These are phyloP conservation scores for Fusarium dlaminii DNA, from an alignment of 2,329 filamentous ascomycete species.

Conservation along the genomic window DNA sequence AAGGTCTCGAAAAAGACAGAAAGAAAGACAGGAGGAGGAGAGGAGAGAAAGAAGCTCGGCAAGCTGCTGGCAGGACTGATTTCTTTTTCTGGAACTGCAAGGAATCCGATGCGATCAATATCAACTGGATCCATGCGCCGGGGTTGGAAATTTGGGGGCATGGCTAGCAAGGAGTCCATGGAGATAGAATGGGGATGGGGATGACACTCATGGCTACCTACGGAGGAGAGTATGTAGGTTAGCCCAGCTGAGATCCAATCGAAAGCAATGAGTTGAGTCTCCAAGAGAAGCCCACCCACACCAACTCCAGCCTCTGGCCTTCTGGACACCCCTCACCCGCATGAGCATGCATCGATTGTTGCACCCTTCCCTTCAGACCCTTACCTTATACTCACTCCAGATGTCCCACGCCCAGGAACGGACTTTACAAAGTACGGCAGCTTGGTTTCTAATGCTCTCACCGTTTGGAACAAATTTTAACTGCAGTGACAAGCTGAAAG, in stretches of 20 bases:
- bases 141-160: slow-evolving; percentile 33
- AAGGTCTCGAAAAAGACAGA: not conserved
- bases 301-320: slow-evolving; percentile 19
- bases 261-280: slow-evolving; percentile 15
- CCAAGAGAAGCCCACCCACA: slow-evolving; percentile 27
- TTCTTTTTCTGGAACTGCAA: slow-evolving; percentile 26
- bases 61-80: slow-evolving; percentile 2
- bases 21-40: not conserved
- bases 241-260: slow-evolving; percentile 20
- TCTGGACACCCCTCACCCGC: not conserved
- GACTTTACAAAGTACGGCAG: not conserved
- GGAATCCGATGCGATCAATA: slow-evolving; percentile 27
- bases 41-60: not conserved
- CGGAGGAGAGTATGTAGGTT: not conserved
- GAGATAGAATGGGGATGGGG: slow-evolving; percentile 33
- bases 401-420: slow-evolving; percentile 25
- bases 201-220: slow-evolving; percentile 15
- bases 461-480: not conserved
- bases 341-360: slow-evolving; percentile 20
- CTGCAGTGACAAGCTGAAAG: not conserved
- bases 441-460: not conserved
- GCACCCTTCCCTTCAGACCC: not conserved
- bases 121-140: slow-evolving; percentile 22
- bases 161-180: slow-evolving; percentile 25
- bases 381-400: slow-evolving; percentile 23